Conservation (phyloP, 768 basidiomycete species). For the Arthromyces matolae region DNA sequence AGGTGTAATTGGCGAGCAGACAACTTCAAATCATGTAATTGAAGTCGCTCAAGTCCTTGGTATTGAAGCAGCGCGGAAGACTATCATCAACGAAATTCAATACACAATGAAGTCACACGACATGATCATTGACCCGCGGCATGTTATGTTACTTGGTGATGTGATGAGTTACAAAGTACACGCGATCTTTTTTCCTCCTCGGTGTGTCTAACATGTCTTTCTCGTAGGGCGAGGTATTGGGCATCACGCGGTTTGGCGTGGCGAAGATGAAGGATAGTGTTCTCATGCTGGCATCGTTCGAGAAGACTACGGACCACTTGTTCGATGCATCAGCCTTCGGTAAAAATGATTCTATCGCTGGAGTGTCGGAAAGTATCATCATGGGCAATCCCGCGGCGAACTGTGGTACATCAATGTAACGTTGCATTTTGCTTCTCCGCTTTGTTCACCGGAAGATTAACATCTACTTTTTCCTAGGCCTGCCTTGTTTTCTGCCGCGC, state of each 20-base stretch:
- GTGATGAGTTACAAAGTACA: conserved; percentile 96
- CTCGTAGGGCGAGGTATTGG: conserved; percentile 87
- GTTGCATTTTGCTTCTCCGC: conserved; percentile 17
- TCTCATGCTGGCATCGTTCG: conserved; percentile 97
- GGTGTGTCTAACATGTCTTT: conserved; percentile 2
- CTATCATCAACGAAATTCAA: conserved; percentile 96
- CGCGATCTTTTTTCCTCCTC: conserved; percentile 1
- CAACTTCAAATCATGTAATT: conserved; percentile 95
- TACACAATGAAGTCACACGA: conserved; percentile 97
- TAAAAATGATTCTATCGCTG: conserved; percentile 91
- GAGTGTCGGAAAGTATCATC: conserved; percentile 99
- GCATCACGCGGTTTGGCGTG: conserved; percentile 98
- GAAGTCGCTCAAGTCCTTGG: conserved; percentile 95
- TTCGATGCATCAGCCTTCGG: conserved; percentile 97
- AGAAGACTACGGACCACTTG: conserved; percentile 98
- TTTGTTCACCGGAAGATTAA: conserved; percentile 1
- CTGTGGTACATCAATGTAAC: conserved; percentile 92
- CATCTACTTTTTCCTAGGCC: conserved; percentile 35
- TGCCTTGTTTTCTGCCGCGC: conserved; percentile 42
- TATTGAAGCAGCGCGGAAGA: conserved; percentile 91
- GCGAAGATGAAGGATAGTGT: conserved; percentile 99
- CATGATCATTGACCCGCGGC: conserved; percentile 97
- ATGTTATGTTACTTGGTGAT: conserved; percentile 97
- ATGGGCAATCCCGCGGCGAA: conserved; percentile 96
- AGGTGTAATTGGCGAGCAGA: conserved; percentile 92